Conservation (phyloP, 2,329 filamentous ascomycete species). For the Ophiostoma tasmaniense region DNA sequence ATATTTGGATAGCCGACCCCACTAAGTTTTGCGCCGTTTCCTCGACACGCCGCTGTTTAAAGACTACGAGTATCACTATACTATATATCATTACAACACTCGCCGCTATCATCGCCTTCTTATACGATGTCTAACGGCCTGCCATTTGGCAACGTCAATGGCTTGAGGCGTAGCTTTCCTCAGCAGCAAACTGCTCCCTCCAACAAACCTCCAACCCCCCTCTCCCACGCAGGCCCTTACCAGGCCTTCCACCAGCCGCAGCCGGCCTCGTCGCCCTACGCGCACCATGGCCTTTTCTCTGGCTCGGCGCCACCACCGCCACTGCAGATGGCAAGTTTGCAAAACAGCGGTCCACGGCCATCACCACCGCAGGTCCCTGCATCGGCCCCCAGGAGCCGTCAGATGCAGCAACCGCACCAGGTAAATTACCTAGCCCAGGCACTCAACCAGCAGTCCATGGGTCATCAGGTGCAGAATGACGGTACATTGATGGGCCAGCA, state of each 20-base stretch:
- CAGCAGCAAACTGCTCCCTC: slow-evolving; percentile 34
- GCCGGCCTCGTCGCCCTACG: slow-evolving; percentile 36
- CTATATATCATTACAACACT: neutral
- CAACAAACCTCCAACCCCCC: slow-evolving; percentile 44
- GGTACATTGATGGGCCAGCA: slow-evolving; percentile 27
- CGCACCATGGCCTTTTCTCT: slow-evolving; percentile 42
- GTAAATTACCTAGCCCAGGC: slow-evolving; percentile 30
- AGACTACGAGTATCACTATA: neutral
- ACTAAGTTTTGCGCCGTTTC: neutral
- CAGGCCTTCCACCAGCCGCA: slow-evolving; percentile 41
- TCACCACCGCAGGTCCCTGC: slow-evolving; percentile 41
- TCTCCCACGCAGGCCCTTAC: slow-evolving; percentile 46
- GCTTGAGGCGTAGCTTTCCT: slow-evolving; percentile 40
- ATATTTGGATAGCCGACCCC: neutral
- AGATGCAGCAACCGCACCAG: slow-evolving; percentile 34
- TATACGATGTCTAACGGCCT: slow-evolving; percentile 39
- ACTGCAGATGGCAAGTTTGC: slow-evolving; percentile 39
- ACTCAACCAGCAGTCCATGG: slow-evolving; percentile 28
- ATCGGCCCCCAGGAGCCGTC: slow-evolving; percentile 38
- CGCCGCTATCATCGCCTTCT: neutral
- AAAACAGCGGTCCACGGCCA: slow-evolving; percentile 34
- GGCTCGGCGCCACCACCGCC: slow-evolving; percentile 39
- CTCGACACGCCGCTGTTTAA: neutral
- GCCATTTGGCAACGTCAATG: slow-evolving; percentile 38
- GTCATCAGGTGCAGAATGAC: slow-evolving; percentile 27